Base-by-base conservation (phyloP, 2,329 filamentous ascomycete species). In the Emergomyces pasteurianus region DNA sequence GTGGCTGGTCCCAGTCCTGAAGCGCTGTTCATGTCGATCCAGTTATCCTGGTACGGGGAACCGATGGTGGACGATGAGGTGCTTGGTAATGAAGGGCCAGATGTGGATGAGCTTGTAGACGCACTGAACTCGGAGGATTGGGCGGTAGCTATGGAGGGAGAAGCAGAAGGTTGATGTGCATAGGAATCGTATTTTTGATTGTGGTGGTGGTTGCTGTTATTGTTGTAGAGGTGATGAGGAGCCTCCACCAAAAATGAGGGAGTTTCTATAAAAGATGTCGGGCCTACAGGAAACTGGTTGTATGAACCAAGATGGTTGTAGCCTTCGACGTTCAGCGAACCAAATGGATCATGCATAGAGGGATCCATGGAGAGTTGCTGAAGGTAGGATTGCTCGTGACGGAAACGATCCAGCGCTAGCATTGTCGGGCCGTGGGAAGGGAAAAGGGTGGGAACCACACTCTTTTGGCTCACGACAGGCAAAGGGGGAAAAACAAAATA, bases 11-110 rank as follows among this genome's bases (percentile, higher is more conserved):
- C 83, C 60, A 87, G 77, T 58, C 80, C 82, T 42, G 88, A 75
- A 59, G 80, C 80, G 58, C 81, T 74, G 62, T 76, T 71, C 62
- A 78, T 72, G 52, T 76, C 73, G 65, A 79, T 73, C 83, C 85
- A 88, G 62, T 85, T 82, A 53, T 84, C 78, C 58, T 83, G 79
- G 67, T 84, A 83, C 31, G 86, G 86, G 26, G 86, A 89, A 61
- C 85, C 85, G 63, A 86, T 81, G 59, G 83, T 83, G 9, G 86
- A 88, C 0, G 86, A 88, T 7, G 85, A 78, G 3, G 83, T 83
- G 63, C 76, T 78, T 64, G 73, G 74, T 63, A 77, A 71, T 58
- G 86, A 88, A 58, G 77, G 82, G 60, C 74, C 85, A 62, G 83
- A 87, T 28, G 79, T 80, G 62, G 81, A 84, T 63, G 80, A 90